Conservation (phyloP, 1,284 basidiomycete genomes). For the Calocybe gambosa region DNA sequence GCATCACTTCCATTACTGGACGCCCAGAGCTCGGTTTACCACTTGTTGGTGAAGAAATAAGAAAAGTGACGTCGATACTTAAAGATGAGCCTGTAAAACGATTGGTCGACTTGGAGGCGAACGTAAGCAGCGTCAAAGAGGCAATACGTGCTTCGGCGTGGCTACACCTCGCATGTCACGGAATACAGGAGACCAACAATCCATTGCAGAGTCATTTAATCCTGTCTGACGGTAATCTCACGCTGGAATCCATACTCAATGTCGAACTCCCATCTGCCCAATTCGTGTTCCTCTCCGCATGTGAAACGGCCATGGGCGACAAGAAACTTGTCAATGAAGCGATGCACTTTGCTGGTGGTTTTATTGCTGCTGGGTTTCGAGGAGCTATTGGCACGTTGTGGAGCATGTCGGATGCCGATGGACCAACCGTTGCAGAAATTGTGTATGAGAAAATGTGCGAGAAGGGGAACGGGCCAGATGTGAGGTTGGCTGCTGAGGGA, state of each 20-base stretch:
- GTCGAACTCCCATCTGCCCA: slow-evolving; percentile 9
- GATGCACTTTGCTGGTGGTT: slow-evolving; percentile 25
- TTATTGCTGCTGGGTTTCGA: slow-evolving; percentile 28
- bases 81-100: not conserved
- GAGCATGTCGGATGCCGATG: slow-evolving; percentile 25
- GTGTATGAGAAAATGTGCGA: slow-evolving; percentile 19
- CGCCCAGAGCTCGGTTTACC: not conserved
- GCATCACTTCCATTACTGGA: slow-evolving; percentile 1
- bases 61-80: not conserved
- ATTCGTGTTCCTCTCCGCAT: slow-evolving; percentile 19
- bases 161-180: slow-evolving; percentile 19
- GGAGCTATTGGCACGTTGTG: slow-evolving; percentile 28
- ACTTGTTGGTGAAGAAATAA: slow-evolving; percentile 4
- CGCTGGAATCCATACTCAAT: slow-evolving; percentile 11
- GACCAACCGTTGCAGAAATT: slow-evolving; percentile 17
- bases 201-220: slow-evolving; percentile 15
- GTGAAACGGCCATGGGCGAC: slow-evolving; percentile 16
- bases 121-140: slow-evolving; percentile 7
- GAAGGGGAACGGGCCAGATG: slow-evolving; percentile 6
- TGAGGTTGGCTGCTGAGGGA: slow-evolving; percentile 16
- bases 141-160: slow-evolving; percentile 7
- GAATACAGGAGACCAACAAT: slow-evolving; percentile 10
- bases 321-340: slow-evolving; percentile 20
- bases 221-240: slow-evolving; percentile 10
- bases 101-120: slow-evolving; percentile 5